phyloP scores from a whole-genome alignment of 352 stramenopile genomes.

The Globisporangium cystogenes region DNA sequence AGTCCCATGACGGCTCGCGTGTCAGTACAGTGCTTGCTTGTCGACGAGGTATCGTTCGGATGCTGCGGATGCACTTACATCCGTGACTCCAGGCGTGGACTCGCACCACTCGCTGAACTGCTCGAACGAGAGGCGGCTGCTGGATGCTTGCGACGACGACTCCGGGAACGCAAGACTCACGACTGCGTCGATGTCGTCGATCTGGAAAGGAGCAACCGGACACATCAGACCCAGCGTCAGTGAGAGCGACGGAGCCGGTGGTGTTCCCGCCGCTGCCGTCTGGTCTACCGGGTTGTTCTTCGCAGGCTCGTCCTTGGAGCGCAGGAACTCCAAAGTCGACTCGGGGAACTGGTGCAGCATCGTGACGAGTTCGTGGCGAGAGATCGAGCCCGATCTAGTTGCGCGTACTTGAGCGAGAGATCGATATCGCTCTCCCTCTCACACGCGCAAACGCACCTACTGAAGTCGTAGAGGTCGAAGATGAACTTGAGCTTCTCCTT shows the following conservation, averaged over 20 bases:
- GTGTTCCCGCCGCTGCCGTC: too few species aligned
- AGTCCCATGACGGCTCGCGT: background rate
- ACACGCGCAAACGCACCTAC: constrained; percentile 27
- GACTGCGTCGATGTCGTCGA: constrained; percentile 73
- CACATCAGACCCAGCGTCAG: background rate
- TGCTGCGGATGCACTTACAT: constrained; percentile 25
- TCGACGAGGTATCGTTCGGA: background rate
- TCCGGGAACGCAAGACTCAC: constrained; percentile 74
- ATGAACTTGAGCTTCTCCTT: constrained; percentile 93
- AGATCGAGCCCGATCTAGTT: constrained; percentile 75
- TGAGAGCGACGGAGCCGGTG: background rate
- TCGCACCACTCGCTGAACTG: constrained; percentile 87
- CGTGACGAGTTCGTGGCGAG: constrained; percentile 74
- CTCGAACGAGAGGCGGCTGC: constrained; percentile 76
- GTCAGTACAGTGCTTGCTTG: background rate
- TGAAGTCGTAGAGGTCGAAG: constrained; percentile 92
- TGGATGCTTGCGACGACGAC: constrained; percentile 19
- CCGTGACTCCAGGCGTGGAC: constrained; percentile 63
- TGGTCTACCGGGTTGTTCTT: constrained; percentile 13
- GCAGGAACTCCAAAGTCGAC: constrained; percentile 58
- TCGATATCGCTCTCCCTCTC: background rate
- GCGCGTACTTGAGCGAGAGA: background rate
- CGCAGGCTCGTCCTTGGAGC: constrained; percentile 28
- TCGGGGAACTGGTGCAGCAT: constrained; percentile 85
- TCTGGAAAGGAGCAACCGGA: constrained; percentile 14